A percentile compares a stretch with the other conserved stretches of the same genome.
These are phyloP conservation scores for Colletotrichum melonis DNA, from an alignment of 2,329 filamentous ascomycete genomes.

Conservation along the genomic window DNA sequence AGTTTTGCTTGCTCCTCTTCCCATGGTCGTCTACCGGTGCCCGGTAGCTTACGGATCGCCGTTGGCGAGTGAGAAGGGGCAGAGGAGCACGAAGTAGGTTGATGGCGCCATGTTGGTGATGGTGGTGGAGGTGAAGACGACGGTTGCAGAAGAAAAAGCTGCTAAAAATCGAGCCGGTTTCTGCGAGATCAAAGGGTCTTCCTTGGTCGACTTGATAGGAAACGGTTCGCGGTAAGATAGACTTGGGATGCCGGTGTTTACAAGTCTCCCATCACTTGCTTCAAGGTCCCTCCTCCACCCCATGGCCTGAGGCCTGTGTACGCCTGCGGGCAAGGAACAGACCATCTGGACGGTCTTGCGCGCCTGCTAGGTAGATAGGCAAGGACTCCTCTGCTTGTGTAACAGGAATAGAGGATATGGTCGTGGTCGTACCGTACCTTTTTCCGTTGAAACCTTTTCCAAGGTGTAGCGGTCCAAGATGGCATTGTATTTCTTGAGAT, in stretches of 20 bases:
- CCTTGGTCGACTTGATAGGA: background rate
- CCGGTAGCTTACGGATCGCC: background rate
- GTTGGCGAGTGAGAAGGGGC: background rate
- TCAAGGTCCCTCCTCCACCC: background rate
- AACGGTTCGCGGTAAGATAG: background rate
- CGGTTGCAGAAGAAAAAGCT: background rate
- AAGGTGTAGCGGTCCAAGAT: background rate
- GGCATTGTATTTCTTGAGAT: constrained; percentile 10
- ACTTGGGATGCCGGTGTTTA: background rate
- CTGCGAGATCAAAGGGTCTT: background rate
- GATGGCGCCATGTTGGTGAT: background rate
- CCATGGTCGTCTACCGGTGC: background rate
- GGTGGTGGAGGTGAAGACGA: background rate
- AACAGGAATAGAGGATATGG: background rate
- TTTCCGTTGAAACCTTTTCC: background rate
- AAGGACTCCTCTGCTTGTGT: background rate
- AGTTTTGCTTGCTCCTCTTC: background rate
- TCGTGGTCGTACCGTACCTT: background rate
- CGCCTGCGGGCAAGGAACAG: constrained; percentile 1
- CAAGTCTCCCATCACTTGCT: background rate
- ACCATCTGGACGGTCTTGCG: background rate
- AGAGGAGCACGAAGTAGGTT: background rate
- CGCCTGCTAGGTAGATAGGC: background rate
- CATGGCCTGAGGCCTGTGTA: background rate
- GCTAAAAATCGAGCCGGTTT: background rate